Evolutionary conservation across 208 protist species (phyloP).

Genomic region (Polymyxa betae): DNA sequence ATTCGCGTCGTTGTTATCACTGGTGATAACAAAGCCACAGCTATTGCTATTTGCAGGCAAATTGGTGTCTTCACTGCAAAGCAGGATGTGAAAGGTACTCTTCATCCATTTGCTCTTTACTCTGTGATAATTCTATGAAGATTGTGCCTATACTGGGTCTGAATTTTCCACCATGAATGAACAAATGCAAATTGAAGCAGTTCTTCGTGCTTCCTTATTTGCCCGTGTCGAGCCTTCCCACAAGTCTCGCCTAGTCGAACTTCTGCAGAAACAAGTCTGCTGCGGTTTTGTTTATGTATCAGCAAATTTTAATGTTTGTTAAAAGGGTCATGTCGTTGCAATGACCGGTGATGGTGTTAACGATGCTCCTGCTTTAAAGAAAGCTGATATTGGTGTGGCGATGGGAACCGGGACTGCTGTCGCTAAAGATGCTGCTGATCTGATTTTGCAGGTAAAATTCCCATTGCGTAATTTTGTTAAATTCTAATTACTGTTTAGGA

Average conservation of each 20-base stretch:
- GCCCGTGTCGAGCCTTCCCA: conserved; percentile 70
- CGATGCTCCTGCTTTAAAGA: conserved; percentile 94
- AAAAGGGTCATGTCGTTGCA: conserved; percentile 63
- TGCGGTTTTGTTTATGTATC: neutral
- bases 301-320: neutral
- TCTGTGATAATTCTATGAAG: neutral
- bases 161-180: conserved; percentile 52
- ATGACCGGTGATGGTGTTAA: conserved; percentile 88
- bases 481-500: too few relatives aligned
- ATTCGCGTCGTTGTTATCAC: conserved; percentile 98
- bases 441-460: too few relatives aligned
- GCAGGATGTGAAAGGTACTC: conserved; percentile 57
- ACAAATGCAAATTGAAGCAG: neutral
- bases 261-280: conserved; percentile 66
- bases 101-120: neutral
- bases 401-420: conserved; percentile 97
- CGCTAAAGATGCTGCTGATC: conserved; percentile 91
- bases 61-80: conserved; percentile 84
- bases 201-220: conserved; percentile 62
- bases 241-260: conserved; percentile 68
- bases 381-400: conserved; percentile 96
- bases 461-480: too few relatives aligned
- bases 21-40: conserved; percentile 83
- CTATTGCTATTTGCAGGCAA: conserved; percentile 87
- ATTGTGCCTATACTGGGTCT: conserved; percentile 56